Base-by-base conservation (phyloP, 2,329 filamentous ascomycete species). In the Colletotrichum euphorbiae region DNA sequence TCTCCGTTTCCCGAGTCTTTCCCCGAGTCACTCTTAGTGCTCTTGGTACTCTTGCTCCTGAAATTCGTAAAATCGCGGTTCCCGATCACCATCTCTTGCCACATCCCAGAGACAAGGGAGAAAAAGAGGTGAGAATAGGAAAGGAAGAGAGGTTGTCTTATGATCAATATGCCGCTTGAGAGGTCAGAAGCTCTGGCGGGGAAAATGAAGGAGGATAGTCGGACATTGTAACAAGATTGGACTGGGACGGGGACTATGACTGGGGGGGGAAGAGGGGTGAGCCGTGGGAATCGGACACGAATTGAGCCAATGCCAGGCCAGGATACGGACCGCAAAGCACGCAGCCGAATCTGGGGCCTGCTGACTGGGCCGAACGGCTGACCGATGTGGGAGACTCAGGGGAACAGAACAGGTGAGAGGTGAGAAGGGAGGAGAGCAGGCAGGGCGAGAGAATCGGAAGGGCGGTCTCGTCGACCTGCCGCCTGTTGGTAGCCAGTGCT, bases 11-110 rank as follows among this genome's bases (percentile, higher is more conserved):
- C 65, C 65, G 17, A 48, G 17, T 48, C 45, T 24, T 48, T 51
- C 45, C 65, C 65, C 65, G 65, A 68, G 65, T 68, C 65, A 65
- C 65, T 68, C 65, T 68, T 68, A 17, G 65, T 59, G 55, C 65
- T 68, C 65, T 68, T 68, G 65, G 65, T 68, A 68, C 65, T 68
- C 65, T 68, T 68, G 50, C 65, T 68, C 65, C 65, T 65, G 33
- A 68, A 68, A 50, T 38, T 68, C 40, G 65, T 59, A 59, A 68
- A 68, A 36, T 68, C 65, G 48, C 54, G 61, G 52, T 68, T 68
- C 65, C 65, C 65, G 65, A 68, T 68, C 65, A 68, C 65, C 65
- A 68, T 68, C 65, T 68, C 65, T 68, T 68, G 65, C 65, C 61
- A 60, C 65, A 68, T 68, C 65, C 65, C 65, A 68, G 54, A 31